These are phyloP conservation scores for Sicyos baderoa DNA, from an alignment of 306 rosid species.

Conservation along the genomic window DNA sequence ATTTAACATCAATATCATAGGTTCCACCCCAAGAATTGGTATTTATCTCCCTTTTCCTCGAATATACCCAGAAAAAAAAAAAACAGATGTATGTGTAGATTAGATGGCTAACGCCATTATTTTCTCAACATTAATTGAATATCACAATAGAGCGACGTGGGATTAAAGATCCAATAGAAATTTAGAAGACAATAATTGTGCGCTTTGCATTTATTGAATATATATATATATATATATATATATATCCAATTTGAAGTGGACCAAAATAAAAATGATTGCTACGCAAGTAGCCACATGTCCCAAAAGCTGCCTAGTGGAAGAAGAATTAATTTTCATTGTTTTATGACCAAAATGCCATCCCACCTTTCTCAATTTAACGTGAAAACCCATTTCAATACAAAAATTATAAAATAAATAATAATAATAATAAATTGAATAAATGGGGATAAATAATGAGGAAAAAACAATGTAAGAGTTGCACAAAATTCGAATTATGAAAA, in stretches of 20 bases:
- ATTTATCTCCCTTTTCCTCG: no score
- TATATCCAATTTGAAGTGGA: slow-evolving; percentile 4
- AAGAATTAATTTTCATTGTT: slow-evolving; percentile 22
- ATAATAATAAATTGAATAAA: not conserved
- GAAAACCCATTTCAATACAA: not conserved
- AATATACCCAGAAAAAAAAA: no score
- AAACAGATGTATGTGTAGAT: not conserved
- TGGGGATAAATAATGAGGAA: not conserved
- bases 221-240: not conserved
- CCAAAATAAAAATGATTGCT: slow-evolving; percentile 28
- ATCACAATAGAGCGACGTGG: not conserved
- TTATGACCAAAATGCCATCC: slow-evolving; percentile 13
- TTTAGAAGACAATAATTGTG: not conserved
- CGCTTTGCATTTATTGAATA: not conserved
- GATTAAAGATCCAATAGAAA: not conserved
- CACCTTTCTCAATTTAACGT: not conserved
- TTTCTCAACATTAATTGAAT: slow-evolving; percentile 5
- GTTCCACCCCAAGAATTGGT: no score
- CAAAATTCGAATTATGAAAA: no score
- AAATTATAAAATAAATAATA: no score
- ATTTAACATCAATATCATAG: no score
- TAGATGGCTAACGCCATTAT: not conserved
- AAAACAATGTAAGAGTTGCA: not conserved
- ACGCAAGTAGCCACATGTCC: slow-evolving; percentile 39
- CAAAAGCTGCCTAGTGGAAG: slow-evolving; percentile 20